Conservation (phyloP, 2,329 filamentous ascomycete species). For the Diaporthe batatas region DNA sequence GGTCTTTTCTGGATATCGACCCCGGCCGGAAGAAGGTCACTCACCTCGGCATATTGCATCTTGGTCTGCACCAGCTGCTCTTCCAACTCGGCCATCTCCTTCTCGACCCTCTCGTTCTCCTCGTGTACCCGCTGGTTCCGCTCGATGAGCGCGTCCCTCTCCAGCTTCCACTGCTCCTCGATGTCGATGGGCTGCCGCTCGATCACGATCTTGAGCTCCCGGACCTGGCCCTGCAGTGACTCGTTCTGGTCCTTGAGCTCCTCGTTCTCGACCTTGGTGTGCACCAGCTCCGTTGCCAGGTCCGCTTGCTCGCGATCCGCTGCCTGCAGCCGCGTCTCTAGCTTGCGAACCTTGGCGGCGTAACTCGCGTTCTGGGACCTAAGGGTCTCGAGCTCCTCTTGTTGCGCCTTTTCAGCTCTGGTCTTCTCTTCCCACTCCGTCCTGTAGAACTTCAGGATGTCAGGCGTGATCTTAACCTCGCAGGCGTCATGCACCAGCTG, state of each 20-base stretch:
- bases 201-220: conserved; percentile 86
- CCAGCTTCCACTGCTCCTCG: conserved; percentile 82
- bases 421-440: conserved; percentile 94
- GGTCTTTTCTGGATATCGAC: not conserved
- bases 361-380: conserved; percentile 76
- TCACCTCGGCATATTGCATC: conserved; percentile 94
- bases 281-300: conserved; percentile 90
- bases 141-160: conserved; percentile 93
- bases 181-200: conserved; percentile 92
- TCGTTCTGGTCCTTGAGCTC: conserved; percentile 92
- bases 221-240: conserved; percentile 84
- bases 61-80: conserved; percentile 93
- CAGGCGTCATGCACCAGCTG: conserved; percentile 94
- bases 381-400: conserved; percentile 83
- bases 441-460: conserved; percentile 84
- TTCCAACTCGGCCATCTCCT: conserved; percentile 92
- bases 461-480: conserved; percentile 85
- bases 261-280: conserved; percentile 93
- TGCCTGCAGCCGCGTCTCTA: conserved; percentile 90
- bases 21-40: conserved; percentile 49
- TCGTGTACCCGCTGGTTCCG: conserved; percentile 94
- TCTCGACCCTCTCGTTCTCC: conserved; percentile 89
- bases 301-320: conserved; percentile 92
- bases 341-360: conserved; percentile 80
- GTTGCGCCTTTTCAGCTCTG: conserved; percentile 83